Conservation (phyloP, 1,139 yeast genomes). For the Candida dubliniensis region DNA sequence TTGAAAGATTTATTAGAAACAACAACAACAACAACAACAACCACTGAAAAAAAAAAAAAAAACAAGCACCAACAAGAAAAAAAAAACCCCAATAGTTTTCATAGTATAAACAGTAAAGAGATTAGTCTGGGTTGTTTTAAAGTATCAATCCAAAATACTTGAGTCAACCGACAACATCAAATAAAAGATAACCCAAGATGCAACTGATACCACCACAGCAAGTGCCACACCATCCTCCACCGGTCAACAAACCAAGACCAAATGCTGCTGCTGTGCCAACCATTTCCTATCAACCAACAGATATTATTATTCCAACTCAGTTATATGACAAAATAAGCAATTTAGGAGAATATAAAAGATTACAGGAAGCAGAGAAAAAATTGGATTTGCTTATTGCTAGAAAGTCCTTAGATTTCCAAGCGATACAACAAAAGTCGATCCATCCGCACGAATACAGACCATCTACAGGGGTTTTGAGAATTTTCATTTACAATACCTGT, state of each 20-base stretch:
- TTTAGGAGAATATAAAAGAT: constrained; percentile 64
- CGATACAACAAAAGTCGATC: constrained; percentile 52
- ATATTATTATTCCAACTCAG: constrained; percentile 60
- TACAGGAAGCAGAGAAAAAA: constrained; percentile 75
- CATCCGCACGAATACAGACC: constrained; percentile 46
- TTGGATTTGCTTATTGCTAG: constrained; percentile 80
- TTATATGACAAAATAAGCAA: constrained; percentile 71
- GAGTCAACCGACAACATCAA: too few species aligned
- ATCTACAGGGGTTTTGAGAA: constrained; percentile 61
- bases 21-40: not conserved
- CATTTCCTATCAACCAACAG: constrained; percentile 65
- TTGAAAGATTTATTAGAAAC: not conserved
- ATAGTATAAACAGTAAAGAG: not conserved
- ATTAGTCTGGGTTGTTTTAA: not conserved
- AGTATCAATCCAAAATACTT: too few species aligned
- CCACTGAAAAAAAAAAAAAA: not conserved
- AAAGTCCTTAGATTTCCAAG: constrained; percentile 84
- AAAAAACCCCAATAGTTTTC: not conserved
- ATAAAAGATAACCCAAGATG: not conserved
- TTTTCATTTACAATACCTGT: constrained; percentile 78
- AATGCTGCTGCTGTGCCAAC: constrained; percentile 42
- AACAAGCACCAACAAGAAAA: not conserved
- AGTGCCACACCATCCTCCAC: constrained; percentile 12
- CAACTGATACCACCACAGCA: constrained; percentile 14
- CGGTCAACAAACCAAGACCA: constrained; percentile 28